Evolutionary conservation across 768 basidiomycete genomes (phyloP), one percentile per base, ranked within the genome.

Genomic region (Tylopilus felleus): DNA sequence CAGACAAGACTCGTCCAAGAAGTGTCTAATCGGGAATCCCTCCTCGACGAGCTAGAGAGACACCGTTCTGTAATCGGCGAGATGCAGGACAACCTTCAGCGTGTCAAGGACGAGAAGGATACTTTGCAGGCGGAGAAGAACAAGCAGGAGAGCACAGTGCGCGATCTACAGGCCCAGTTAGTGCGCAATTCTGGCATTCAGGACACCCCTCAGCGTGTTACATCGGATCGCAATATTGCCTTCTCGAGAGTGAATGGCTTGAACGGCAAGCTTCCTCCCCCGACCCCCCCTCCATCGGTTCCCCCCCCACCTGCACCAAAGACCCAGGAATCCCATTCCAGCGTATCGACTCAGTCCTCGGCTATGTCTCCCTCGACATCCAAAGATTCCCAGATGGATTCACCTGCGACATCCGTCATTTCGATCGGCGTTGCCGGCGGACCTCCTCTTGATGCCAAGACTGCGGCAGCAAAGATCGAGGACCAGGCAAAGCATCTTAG

Each of bases 41-140:
- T 91, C 35, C 82, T 81, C 10, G 77, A 80, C 21, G 90, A 94
- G 64, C 74, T 93, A 31, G 90, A 93, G 61, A 82, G 77, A 33
- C 88, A 90, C 68, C 88, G 88, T 23, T 85, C 84, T 9, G 75
- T 84, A 27, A 75, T 93, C 16, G 84, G 85, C 23, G 90, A 93
- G 61, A 72, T 86, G 68, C 90, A 92, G 60, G 85, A 87, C 56
- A 84, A 80, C 58, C 73, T 93, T 23, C 88, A 90, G 68, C 82
- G 80, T 43, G 82, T 84, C 63, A 89, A 88, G 72, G 86, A 92
- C 62, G 90, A 92, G 72, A 89, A 88, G 69, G 92, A 90, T 65
- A 76, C 64, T 16, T 74, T 94, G 16, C 88, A 86, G 55, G 74
- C 79, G 9, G 90, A 94, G 73, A 89, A 84, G 72, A 74, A 57